Percentiles rank a stretch among this genome's conserved stretches.
phyloP scores from a whole-genome alignment of 1,284 basidiomycete genomes.

The Irpex sp. region DNA sequence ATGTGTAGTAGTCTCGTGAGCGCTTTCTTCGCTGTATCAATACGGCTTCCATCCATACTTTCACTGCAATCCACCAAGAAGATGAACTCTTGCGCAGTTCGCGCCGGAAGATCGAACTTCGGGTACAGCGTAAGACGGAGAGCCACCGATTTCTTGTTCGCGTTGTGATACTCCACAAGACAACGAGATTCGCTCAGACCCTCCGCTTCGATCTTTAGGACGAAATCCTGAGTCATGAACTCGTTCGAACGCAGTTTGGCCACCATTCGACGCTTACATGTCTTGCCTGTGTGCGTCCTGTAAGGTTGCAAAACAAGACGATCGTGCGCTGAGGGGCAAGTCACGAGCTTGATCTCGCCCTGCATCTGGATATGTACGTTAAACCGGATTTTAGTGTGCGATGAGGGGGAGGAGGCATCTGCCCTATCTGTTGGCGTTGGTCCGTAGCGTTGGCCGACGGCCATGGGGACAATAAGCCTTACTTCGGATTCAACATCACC shows the following conservation, averaged over 20 bases:
- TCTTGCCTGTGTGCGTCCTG: not conserved
- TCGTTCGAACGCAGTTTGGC: conserved; percentile 8
- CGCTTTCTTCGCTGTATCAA: conserved; percentile 37
- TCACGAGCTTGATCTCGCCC: conserved; percentile 8
- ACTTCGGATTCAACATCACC: conserved; percentile 44
- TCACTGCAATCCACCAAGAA: conserved; percentile 46
- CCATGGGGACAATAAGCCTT: conserved; percentile 47
- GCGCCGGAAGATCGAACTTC: conserved; percentile 37
- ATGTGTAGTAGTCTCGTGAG: conserved; percentile 35
- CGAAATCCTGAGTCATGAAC: conserved; percentile 10
- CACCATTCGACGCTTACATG: conserved; percentile 3
- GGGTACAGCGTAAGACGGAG: conserved; percentile 52
- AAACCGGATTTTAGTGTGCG: conserved; percentile 8
- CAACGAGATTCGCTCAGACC: conserved; percentile 50
- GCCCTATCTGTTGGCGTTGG: conserved; percentile 32
- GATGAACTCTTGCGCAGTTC: conserved; percentile 41
- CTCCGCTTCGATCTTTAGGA: conserved; percentile 6
- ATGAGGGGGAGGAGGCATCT: conserved; percentile 18
- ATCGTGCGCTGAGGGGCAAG: conserved; percentile 12
- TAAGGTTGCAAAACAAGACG: conserved; percentile 1
- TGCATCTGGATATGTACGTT: conserved; percentile 9
- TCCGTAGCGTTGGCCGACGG: conserved; percentile 50
- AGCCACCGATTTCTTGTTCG: conserved; percentile 34
- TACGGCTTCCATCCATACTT: conserved; percentile 37
- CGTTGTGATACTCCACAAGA: conserved; percentile 42